A percentile compares a stretch with the other conserved stretches of the same genome.
Conservation (phyloP, 495 filamentous ascomycete species). For the Bombardia bombarda region DNA sequence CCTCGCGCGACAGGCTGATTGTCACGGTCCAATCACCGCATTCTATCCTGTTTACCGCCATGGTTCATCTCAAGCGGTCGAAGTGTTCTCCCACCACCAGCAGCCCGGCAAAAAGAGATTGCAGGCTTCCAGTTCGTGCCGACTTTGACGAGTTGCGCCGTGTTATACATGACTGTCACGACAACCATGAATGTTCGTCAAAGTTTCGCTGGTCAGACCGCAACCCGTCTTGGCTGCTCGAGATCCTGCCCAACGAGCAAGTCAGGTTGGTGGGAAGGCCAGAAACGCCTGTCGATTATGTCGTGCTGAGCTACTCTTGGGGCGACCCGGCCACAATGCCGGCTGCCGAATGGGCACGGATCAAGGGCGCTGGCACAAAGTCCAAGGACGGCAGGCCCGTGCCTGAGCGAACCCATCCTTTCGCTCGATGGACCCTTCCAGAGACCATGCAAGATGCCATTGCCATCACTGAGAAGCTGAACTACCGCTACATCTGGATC, state of each 20-base stretch:
- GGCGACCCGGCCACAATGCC: conserved; percentile 21
- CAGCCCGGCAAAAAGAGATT: conserved; percentile 4
- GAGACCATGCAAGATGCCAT: conserved; percentile 26
- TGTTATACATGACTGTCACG: conserved; percentile 17
- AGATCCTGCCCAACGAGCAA: conserved; percentile 13
- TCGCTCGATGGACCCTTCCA: conserved; percentile 9
- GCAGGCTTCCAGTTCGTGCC: conserved; percentile 10
- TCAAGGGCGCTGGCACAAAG: conserved; percentile 22
- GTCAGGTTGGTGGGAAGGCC: conserved; percentile 13
- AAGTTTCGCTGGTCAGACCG: conserved; percentile 21
- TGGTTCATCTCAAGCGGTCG: conserved; percentile 3
- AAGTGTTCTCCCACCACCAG: conserved; percentile 1
- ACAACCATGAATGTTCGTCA: conserved; percentile 21
- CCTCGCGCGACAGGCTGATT: conserved; percentile 10
- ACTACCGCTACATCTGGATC: conserved; percentile 22
- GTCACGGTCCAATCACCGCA: conserved; percentile 11
- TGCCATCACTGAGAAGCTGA: conserved; percentile 10
- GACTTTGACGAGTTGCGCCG: conserved; percentile 14
- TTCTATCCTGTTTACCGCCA: conserved; percentile 9
- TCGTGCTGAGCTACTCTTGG: conserved; percentile 29
- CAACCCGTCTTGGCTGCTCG: conserved; percentile 25
- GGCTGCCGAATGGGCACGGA: conserved; percentile 19
- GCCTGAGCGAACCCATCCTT: conserved; percentile 15
- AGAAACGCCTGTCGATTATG: conserved; percentile 13
- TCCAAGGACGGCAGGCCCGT: conserved; percentile 17